phyloP scores from a whole-genome alignment of 345 rosid species.

The Melaleuca alternifolia region DNA sequence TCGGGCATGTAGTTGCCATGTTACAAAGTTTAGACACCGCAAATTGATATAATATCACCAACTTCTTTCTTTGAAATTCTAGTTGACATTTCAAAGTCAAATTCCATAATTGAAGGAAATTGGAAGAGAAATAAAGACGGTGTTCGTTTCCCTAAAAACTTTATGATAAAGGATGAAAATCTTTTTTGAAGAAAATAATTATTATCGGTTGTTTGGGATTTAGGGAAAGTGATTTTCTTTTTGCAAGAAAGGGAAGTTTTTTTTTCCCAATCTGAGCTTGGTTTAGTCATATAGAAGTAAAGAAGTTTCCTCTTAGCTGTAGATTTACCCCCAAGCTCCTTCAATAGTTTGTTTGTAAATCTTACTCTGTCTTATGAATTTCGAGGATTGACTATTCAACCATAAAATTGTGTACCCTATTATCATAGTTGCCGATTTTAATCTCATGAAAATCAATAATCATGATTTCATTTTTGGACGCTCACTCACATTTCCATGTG shows the following conservation, averaged over 20 bases:
- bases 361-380: not conserved
- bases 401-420: not conserved
- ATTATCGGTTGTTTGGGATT: too few species aligned
- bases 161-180: too few species aligned
- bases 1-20: not conserved
- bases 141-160: too few species aligned
- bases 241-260: too few species aligned
- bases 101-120: not conserved
- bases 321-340: not conserved
- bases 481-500: not conserved
- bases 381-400: conserved; percentile 1
- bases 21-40: not conserved
- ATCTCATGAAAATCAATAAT: not conserved
- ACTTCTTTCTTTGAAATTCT: not conserved
- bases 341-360: not conserved
- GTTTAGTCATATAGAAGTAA: not conserved
- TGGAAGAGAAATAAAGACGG: not conserved
- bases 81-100: not conserved
- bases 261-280: too few species aligned
- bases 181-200: too few species aligned
- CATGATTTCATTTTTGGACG: not conserved
- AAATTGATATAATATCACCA: not conserved
- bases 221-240: too few species aligned
- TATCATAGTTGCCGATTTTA: not conserved
- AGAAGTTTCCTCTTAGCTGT: not conserved